Conservation (phyloP, 768 basidiomycete genomes). For the Hydnomerulius pinastri region DNA sequence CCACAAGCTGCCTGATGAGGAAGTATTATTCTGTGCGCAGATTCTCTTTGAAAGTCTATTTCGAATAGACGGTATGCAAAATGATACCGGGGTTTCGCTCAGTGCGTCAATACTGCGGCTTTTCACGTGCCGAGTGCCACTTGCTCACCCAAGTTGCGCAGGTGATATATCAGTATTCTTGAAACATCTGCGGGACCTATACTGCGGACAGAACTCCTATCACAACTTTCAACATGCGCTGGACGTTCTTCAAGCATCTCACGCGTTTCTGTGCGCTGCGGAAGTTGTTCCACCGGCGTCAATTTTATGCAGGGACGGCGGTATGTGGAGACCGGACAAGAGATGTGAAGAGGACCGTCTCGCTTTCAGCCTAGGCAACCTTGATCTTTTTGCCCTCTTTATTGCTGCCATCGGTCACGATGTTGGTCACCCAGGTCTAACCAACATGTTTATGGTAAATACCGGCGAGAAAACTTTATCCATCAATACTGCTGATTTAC, state of each 20-base stretch:
- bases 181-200: conserved; percentile 86
- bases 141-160: conserved; percentile 33
- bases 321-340: conserved; percentile 41
- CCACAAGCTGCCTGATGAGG: conserved; percentile 76
- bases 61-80: conserved; percentile 72
- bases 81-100: conserved; percentile 57
- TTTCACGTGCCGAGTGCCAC: conserved; percentile 20
- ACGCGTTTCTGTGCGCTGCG: conserved; percentile 78
- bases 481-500: conserved; percentile 2
- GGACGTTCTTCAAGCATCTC: conserved; percentile 93
- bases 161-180: conserved; percentile 79
- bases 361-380: conserved; percentile 50
- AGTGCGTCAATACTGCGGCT: conserved; percentile 43
- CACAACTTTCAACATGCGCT: conserved; percentile 98
- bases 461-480: not conserved
- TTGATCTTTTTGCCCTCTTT: conserved; percentile 82
- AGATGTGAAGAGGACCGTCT: conserved; percentile 40
- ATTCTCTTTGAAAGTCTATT: conserved; percentile 87
- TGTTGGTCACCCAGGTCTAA: conserved; percentile 94
- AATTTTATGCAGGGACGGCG: conserved; percentile 46
- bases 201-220: conserved; percentile 89
- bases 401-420: conserved; percentile 97
- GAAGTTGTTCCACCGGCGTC: conserved; percentile 80
- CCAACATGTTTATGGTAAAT: conserved; percentile 91
- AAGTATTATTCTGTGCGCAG: conserved; percentile 77